Evolutionary conservation across 805 yeast genomes (phyloP), one percentile per base, ranked within the genome.

Genomic region (Sugiyamaella americana): DNA sequence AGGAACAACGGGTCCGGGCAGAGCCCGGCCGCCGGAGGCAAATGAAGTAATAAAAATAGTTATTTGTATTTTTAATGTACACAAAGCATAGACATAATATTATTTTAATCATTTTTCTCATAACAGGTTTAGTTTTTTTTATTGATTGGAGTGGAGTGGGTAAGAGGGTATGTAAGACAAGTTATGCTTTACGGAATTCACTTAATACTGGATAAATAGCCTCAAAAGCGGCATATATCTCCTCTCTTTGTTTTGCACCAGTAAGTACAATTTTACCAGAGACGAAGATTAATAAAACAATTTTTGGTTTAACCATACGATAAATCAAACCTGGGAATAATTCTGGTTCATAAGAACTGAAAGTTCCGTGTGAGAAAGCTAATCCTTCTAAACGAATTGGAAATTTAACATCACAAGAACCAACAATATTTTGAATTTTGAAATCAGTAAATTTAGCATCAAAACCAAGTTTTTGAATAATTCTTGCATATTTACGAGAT

Each of bases 291-390:
- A 93, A 76, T 61, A 93, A 72, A 44, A 93, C 98, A 69, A 93
- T 93, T 68, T 93, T 93, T 16, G 98, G 98, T 66, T 91, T 91
- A 58, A 93, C 98, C 98, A 93, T 93, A 76, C 98, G 87, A 74
- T 93, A 93, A 70, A 93, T 93, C 58, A 93, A 76, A 62, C 98
- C 98, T 2, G 98, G 98, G 68, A 93, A 93, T 63, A 93, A 73
- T 68, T 93, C 98, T 2, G 98, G 98, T 68, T 93, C 98, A 63
- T 93, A 93, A 16, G 96, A 87, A 54, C 95, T 84, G 91, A 93
- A 93, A 71, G 96, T 87, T 50, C 98, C 98, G 76, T 93, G 98
- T 57, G 94, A 82, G 65, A 89, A 93, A 3, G 98, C 98, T 60
- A 93, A 76, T 50, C 98, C 98, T 72, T 93, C 98, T 55, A 93